These are phyloP conservation scores for Phytophthora sp. DNA, from an alignment of 352 stramenopile genomes.

Conservation along the genomic window DNA sequence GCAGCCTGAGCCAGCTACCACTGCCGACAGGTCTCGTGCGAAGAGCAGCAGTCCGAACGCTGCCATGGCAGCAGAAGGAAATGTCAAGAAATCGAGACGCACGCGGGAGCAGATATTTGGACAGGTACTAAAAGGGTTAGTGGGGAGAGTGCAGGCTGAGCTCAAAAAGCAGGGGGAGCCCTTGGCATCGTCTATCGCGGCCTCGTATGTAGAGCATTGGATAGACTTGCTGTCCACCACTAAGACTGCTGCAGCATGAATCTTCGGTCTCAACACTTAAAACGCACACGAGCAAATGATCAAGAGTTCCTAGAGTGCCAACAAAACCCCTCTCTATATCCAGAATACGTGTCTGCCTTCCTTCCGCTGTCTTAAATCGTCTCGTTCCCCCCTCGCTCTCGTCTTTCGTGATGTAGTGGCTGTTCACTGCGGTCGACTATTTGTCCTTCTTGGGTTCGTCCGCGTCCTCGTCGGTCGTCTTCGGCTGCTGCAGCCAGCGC, in stretches of 20 bases:
- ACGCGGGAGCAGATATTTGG: constrained; percentile 17
- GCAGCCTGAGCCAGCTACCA: constrained; percentile 2
- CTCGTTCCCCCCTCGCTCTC: background rate
- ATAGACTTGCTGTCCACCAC: constrained; percentile 14
- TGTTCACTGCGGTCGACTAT: constrained; percentile 7
- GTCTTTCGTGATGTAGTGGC: background rate
- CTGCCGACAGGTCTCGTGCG: background rate
- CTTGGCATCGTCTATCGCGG: background rate
- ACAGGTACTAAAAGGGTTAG: constrained; percentile 26
- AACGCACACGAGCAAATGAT: no score
- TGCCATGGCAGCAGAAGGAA: constrained; percentile 6
- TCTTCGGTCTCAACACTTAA: background rate
- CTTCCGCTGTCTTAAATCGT: background rate
- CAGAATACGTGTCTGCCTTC: constrained; percentile 14
- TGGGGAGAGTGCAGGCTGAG: constrained; percentile 22
- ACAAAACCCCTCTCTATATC: constrained; percentile 23
- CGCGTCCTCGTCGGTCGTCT: constrained; percentile 3
- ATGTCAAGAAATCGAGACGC: constrained; percentile 3
- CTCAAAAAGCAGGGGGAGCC: constrained; percentile 3
- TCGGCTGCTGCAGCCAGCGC: constrained; percentile 61
- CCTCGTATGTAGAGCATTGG: constrained; percentile 13
- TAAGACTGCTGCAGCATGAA: constrained; percentile 25
- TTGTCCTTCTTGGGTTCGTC: constrained; percentile 42
- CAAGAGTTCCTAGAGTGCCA: constrained; percentile 4
- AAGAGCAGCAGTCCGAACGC: background rate